Evolutionary conservation across 2,329 filamentous ascomycete genomes (phyloP).

Genomic region (Penicillium sp.): DNA sequence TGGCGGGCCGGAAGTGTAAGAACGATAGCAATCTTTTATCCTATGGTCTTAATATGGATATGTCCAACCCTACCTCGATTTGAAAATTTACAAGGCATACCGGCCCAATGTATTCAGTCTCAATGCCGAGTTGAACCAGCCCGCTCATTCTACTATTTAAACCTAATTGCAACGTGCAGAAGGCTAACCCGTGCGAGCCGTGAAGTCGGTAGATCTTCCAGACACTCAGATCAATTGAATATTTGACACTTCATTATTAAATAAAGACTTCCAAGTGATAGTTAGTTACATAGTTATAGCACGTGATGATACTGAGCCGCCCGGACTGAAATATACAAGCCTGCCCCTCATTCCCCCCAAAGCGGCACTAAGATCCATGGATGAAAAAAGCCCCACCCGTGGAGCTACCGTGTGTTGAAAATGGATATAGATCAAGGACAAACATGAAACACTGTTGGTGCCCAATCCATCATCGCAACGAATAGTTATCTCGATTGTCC

Average conservation of each 20-base stretch:
- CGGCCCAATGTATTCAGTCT: neutral
- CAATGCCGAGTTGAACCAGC: neutral
- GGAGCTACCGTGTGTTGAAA: neutral
- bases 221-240: neutral
- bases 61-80: neutral
- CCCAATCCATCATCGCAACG: neutral
- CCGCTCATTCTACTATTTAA: neutral
- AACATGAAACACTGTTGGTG: neutral
- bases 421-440: constrained; percentile 2
- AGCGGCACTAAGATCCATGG: constrained; percentile 1
- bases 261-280: neutral
- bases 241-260: neutral
- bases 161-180: neutral
- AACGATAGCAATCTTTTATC: neutral
- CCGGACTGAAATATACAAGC: neutral
- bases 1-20: neutral
- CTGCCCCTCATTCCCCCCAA: neutral
- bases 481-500: neutral
- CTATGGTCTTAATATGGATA: neutral
- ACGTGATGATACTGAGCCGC: neutral
- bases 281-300: neutral
- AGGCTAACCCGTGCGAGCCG: neutral
- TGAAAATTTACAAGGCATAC: too few relatives aligned
- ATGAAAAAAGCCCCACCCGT: constrained; percentile 1
- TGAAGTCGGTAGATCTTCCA: neutral